Evolutionary conservation across 2,329 filamentous ascomycete species (phyloP), one percentile per base, ranked within the genome.

Genomic region (Diaporthe humulicola): DNA sequence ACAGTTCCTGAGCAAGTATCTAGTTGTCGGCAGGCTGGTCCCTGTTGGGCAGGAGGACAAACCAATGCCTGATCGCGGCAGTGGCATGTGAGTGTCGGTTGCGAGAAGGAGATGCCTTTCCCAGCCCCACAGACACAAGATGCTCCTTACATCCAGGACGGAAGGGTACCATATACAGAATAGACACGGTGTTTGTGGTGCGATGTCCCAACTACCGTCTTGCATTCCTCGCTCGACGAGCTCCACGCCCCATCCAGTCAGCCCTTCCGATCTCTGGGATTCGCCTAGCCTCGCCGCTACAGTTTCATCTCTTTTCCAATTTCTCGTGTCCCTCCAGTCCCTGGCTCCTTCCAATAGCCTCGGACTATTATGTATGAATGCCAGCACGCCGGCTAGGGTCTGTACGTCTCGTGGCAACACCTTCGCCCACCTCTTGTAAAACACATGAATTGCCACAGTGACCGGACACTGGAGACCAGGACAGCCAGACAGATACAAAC

Each of bases 1-100:
- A 86, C 90, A 95, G 78, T 99, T 99, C 83, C 86, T 89, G 76
- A 94, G 96, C 84, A 98, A 99, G 89, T 99, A 99, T 84, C 87
- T 98, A 33, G 91, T 98, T n/a, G 95, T 99, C 19, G 97, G 97
- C 28, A 93, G 91, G 85, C 85, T 99, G 80, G 94, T 98, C 33
- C 84, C 89, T 2, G 86, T 84, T 33, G 84, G 80, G 4, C 86
- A 89, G 30, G 81, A 84, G 76, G 78, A 77, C 17, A 79, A 82
- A 74, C 77, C 73, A 45, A 45, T 73, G 33, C 58, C 56, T 14
- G 40, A 38, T 19, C 40, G 61, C 15, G 30, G 12, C 61, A 15
- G 36, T 36, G 42, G 17, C 61, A 45, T 22, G 15, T 50, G n/a
- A 52, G 6, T n/a, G 22, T 38, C 14, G 61, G 30, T 36, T 6